A percentile compares a stretch with the other conserved stretches of the same genome.
These are phyloP conservation scores for Penicillium odoratum DNA, from an alignment of 495 filamentous ascomycete species.

Conservation along the genomic window DNA sequence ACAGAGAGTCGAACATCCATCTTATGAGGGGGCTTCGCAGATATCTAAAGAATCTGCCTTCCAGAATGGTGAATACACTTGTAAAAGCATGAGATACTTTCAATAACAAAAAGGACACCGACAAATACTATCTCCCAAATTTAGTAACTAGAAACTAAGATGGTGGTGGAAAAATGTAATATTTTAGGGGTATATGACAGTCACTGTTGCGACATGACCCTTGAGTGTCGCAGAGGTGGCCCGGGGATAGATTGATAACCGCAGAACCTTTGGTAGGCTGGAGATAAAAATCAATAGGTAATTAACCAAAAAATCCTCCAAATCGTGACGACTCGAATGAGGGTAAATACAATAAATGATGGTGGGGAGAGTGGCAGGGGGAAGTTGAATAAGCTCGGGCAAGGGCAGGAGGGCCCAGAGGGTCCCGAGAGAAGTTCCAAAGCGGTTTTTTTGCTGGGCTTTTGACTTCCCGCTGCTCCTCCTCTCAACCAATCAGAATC, in stretches of 20 bases:
- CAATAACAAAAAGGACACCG: background rate
- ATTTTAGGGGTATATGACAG: background rate
- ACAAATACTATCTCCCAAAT: background rate
- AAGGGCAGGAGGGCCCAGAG: constrained; percentile 16
- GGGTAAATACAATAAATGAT: constrained; percentile 35
- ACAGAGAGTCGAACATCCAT: background rate
- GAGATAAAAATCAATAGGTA: background rate
- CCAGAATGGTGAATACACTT: background rate
- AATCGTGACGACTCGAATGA: constrained; percentile 41
- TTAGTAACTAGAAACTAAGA: background rate
- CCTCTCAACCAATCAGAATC: constrained; percentile 45
- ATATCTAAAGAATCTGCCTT: background rate
- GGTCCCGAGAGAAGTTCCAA: constrained; percentile 7
- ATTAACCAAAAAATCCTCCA: constrained; percentile 14
- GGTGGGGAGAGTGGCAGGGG: constrained; percentile 18
- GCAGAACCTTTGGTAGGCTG: background rate
- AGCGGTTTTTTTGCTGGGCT: constrained; percentile 30
- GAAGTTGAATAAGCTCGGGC: constrained; percentile 1
- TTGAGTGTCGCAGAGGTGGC: background rate
- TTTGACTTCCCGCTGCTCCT: constrained; percentile 41
- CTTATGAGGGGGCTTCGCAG: background rate
- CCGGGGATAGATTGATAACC: constrained; percentile 20
- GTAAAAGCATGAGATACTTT: background rate
- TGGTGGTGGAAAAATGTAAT: constrained; percentile 12
- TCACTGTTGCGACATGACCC: constrained; percentile 3